phyloP scores from a whole-genome alignment of 139 green algal genomes.

The Pseudopediastrum boryanum region DNA sequence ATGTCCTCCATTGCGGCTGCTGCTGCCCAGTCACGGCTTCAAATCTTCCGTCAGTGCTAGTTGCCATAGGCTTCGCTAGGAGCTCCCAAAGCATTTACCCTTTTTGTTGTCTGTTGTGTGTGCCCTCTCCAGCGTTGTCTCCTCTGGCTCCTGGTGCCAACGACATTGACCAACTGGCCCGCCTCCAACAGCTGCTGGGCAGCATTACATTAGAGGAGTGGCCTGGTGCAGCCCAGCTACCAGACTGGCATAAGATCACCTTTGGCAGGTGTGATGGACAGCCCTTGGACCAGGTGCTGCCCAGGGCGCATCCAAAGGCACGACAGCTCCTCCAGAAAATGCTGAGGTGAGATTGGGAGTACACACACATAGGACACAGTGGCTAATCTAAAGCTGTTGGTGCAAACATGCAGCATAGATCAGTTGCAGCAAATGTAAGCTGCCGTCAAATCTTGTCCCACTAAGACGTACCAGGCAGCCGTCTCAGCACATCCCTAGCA shows the following conservation, averaged over 20 bases:
- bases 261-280: not conserved
- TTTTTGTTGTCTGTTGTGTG: not conserved
- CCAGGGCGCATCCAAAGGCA: conserved; percentile 3
- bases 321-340: conserved; percentile 41
- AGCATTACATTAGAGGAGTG: conserved; percentile 35
- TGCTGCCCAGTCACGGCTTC: conserved; percentile 70
- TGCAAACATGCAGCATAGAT: too few species aligned
- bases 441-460: too few species aligned
- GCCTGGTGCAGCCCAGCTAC: conserved; percentile 18
- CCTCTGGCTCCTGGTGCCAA: conserved; percentile 70
- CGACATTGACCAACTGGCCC: conserved; percentile 52
- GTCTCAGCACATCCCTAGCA: too few species aligned
- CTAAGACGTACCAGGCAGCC: too few species aligned
- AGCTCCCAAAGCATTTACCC: not conserved
- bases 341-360: too few species aligned
- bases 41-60: not conserved
- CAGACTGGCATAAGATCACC: conserved; percentile 17
- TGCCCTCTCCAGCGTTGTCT: not conserved
- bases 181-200: conserved; percentile 38
- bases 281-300: not conserved
- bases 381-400: too few species aligned
- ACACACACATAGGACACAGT: too few species aligned
- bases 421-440: too few species aligned
- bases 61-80: not conserved
- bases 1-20: not conserved